These are phyloP conservation scores for Alternaria angustiovoidea DNA, from an alignment of 2,329 filamentous ascomycete genomes.

Conservation along the genomic window DNA sequence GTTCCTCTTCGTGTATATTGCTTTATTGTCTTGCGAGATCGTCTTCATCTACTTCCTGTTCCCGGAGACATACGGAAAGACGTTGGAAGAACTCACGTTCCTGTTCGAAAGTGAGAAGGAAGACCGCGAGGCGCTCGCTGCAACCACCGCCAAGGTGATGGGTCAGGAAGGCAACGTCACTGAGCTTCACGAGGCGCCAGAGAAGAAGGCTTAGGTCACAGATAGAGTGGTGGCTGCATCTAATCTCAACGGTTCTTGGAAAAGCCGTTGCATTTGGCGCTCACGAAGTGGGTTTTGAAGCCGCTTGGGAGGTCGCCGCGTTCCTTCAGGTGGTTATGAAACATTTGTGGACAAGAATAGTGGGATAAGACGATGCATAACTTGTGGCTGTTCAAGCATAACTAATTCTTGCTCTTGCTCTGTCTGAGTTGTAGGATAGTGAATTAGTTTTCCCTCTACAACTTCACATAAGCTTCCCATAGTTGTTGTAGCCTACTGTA, in stretches of 20 bases:
- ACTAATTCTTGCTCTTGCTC: not conserved
- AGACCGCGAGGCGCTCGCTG: constrained; percentile 29
- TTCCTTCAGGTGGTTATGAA: constrained; percentile 9
- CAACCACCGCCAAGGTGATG: constrained; percentile 32
- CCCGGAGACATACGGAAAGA: constrained; percentile 46
- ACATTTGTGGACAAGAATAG: not conserved
- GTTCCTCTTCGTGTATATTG: constrained; percentile 68
- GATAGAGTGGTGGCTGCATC: constrained; percentile 2
- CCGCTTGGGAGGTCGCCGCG: not conserved
- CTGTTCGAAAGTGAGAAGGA: constrained; percentile 42
- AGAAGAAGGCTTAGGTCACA: constrained; percentile 33
- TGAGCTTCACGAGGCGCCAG: constrained; percentile 34
- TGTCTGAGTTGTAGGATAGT: not conserved
- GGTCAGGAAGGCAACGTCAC: constrained; percentile 26
- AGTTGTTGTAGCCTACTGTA: not conserved
- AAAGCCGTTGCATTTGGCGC: constrained; percentile 14
- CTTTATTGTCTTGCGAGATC: constrained; percentile 44
- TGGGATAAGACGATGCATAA: not conserved
- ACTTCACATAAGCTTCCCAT: too few relatives aligned
- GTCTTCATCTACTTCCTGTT: constrained; percentile 49
- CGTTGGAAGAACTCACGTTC: constrained; percentile 46
- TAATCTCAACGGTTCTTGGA: not conserved
- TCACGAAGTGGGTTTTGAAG: constrained; percentile 5
- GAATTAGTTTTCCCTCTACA: not conserved
- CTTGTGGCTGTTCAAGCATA: not conserved